These are phyloP conservation scores for Botrytis pseudocinerea DNA, from an alignment of 2,329 filamentous ascomycete genomes.

Conservation along the genomic window DNA sequence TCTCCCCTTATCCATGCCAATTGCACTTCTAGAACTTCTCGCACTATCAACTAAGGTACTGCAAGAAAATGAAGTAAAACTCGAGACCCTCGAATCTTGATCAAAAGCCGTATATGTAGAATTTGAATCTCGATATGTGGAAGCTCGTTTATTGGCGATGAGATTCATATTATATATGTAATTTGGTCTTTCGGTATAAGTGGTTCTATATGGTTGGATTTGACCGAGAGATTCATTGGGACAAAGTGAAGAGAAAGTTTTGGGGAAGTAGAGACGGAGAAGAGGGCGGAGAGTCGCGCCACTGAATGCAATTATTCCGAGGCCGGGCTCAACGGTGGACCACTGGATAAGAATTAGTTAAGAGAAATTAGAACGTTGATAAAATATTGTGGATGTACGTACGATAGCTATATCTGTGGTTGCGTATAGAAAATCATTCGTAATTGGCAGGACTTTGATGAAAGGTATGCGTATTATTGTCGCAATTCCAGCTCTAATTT, in stretches of 20 bases:
- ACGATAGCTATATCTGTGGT: constrained; percentile 24
- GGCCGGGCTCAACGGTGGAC: constrained; percentile 50
- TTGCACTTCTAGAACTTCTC: neutral
- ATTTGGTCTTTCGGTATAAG: neutral
- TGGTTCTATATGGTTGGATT: neutral
- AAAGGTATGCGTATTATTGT: constrained; percentile 34
- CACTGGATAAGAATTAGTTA: constrained; percentile 47
- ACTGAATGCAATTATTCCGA: constrained; percentile 51
- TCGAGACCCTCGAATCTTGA: neutral
- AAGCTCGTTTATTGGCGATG: neutral
- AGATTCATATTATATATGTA: constrained; percentile 2
- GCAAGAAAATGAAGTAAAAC: neutral
- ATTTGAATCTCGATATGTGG: neutral
- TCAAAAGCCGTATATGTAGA: neutral
- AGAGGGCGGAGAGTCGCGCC: constrained; percentile 51
- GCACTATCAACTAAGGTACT: neutral
- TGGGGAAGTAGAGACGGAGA: constrained; percentile 34
- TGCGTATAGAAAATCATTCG: constrained; percentile 34
- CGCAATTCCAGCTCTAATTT: constrained; percentile 32
- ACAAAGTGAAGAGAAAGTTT: neutral
- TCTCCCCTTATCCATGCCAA: neutral
- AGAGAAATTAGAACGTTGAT: neutral
- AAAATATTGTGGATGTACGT: constrained; percentile 13
- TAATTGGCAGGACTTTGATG: constrained; percentile 29
- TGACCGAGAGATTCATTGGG: neutral